Evolutionary conservation across 495 filamentous ascomycete species (phyloP).

Genomic region (Penicillium simplicissimum): DNA sequence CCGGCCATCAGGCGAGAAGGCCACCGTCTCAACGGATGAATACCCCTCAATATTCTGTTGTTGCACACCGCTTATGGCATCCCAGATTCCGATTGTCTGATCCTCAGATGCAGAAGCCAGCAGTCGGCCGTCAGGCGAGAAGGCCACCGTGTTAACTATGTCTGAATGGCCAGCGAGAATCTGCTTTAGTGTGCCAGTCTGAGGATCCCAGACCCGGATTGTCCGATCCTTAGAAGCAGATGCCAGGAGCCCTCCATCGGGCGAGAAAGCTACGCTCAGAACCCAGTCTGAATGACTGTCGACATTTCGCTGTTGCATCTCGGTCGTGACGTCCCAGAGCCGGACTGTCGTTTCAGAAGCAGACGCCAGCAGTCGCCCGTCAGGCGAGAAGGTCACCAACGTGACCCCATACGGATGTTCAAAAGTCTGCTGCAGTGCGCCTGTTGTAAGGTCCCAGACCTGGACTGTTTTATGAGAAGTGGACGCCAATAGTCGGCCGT

Average conservation of each 20-base stretch:
- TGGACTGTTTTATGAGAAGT: slow-evolving; percentile 25
- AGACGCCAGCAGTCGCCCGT: too few relatives aligned
- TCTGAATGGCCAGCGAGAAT: slow-evolving; percentile 19
- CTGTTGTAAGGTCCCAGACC: slow-evolving; percentile 31
- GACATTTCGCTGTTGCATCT: too few relatives aligned
- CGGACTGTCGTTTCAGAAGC: too few relatives aligned
- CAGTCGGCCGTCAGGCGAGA: slow-evolving; percentile 22
- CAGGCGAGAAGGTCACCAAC: too few relatives aligned
- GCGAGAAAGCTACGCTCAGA: slow-evolving; percentile 7
- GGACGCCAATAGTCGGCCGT: too few relatives aligned
- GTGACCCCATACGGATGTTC: too few relatives aligned
- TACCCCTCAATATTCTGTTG: neutral
- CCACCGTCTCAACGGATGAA: neutral
- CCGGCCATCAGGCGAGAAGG: neutral
- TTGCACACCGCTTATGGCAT: slow-evolving; percentile 10
- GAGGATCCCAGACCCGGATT: slow-evolving; percentile 1
- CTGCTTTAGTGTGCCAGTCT: neutral
- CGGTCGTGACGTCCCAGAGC: too few relatives aligned
- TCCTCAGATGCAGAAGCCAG: slow-evolving; percentile 24
- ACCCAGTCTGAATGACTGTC: slow-evolving; percentile 12
- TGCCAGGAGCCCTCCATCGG: slow-evolving; percentile 9
- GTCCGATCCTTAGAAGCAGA: slow-evolving; percentile 9
- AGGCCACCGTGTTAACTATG: slow-evolving; percentile 17
- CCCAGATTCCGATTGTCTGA: slow-evolving; percentile 30
- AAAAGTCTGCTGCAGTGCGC: slow-evolving; percentile 17